Evolutionary conservation across 2,329 filamentous ascomycete species (phyloP).

Genomic region (Scopulariopsis brevicaulis): DNA sequence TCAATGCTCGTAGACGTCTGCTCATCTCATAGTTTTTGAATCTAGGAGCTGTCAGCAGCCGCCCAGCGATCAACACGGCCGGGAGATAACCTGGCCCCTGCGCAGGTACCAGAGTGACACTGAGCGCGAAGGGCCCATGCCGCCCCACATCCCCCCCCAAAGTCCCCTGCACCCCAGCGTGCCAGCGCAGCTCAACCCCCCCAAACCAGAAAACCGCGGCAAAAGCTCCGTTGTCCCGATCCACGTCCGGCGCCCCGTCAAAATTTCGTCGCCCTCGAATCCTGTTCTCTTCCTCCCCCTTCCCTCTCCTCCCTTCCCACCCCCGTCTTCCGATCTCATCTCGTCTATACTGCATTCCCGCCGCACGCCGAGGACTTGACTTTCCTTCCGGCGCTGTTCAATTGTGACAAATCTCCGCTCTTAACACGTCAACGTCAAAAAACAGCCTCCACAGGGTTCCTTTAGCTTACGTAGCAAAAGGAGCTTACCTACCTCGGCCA

Average conservation of each 20-base stretch:
- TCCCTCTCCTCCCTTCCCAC: conserved; percentile 6
- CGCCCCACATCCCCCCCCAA: not conserved
- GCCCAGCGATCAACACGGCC: no score
- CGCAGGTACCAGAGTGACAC: no score
- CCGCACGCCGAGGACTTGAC: not conserved
- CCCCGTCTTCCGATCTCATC: not conserved
- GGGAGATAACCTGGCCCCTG: no score
- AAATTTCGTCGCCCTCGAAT: conserved; percentile 1
- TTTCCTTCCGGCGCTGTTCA: not conserved
- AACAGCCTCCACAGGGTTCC: not conserved
- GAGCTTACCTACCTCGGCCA: conserved; percentile 6
- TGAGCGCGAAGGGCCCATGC: no score
- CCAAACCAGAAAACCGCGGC: not conserved
- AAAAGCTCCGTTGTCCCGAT: conserved; percentile 5
- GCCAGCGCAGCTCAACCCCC: not conserved
- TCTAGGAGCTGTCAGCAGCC: no score
- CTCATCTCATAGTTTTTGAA: no score
- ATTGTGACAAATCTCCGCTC: not conserved
- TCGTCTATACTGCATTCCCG: not conserved
- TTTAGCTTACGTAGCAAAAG: not conserved
- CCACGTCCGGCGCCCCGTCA: not conserved
- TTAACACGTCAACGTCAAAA: not conserved
- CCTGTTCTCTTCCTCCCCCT: conserved; percentile 1
- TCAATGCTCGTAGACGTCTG: no score
- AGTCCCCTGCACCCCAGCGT: not conserved